Evolutionary conservation across 345 rosid species (phyloP), one percentile per base, ranked within the genome.

Genomic region (Balakata baccata): DNA sequence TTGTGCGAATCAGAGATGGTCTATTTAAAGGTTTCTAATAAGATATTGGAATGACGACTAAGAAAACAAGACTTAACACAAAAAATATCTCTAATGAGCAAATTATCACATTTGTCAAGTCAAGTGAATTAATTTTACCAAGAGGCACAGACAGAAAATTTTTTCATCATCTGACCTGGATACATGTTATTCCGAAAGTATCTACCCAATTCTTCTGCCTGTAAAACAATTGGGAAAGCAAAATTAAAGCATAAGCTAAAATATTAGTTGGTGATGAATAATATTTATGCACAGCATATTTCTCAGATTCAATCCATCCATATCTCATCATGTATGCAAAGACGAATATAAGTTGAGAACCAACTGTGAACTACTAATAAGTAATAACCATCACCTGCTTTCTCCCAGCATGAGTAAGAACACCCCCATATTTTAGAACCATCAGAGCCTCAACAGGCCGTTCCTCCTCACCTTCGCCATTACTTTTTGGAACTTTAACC

Each of bases 171-270:
- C 52, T 84, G 69, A 95, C 99, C 99, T 87, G 99, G 99, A 86
- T 96, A 96, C 92, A 96, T 96, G 81, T 96, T 87, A 83, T 96
- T 96, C 64, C 98, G 87, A 76, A 93, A 93, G 78, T 86, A 96
- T 89, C 99, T 86, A 78, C 99, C 99, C 78, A 96, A 85, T 76
- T 96, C 99, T 90, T 96, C 99, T 54, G 99, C 99, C 98, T 95
- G 87, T 81, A 80, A 68, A 69, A 68, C 64, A 70, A 64, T 75
- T 54, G 53, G 49, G 46, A 38, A 77, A 72, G 53, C 41, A 60
- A 78, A 79, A 39, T 34, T 49, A 20, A 46, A 71, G 47, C 4
- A 69, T 51, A 63, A 38, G 47, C 53, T 25, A 50, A 11, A 41
- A 58, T n/a, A 60, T 49, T 16, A 12, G 0, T 34, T 54, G 11